Evolutionary conservation across 2,329 filamentous ascomycete genomes (phyloP).

Genomic region (Acrocalymma vagum): DNA sequence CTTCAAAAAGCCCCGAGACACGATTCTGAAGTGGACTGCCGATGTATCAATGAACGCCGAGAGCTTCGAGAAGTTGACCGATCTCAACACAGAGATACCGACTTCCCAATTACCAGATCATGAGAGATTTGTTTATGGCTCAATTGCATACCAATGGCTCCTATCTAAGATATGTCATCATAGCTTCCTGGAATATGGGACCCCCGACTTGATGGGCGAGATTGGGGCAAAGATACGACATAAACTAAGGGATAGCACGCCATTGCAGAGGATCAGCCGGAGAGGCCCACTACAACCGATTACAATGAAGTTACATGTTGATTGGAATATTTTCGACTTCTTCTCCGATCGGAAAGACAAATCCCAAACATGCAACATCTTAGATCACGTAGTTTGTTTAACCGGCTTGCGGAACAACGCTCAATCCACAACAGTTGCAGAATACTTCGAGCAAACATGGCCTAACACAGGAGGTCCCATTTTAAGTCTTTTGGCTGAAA

Average conservation of each 20-base stretch:
- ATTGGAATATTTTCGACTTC: background rate
- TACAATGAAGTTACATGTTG: background rate
- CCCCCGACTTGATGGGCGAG: background rate
- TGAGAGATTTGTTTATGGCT: constrained; percentile 1
- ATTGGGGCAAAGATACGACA: background rate
- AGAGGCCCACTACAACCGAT: background rate
- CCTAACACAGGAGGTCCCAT: background rate
- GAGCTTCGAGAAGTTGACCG: too few species aligned
- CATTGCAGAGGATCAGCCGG: constrained; percentile 1
- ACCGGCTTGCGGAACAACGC: constrained; percentile 2
- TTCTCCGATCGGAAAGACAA: too few species aligned
- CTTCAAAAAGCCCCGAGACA: too few species aligned
- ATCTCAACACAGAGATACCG: too few species aligned
- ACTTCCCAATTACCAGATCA: too few species aligned
- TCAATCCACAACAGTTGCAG: constrained; percentile 2
- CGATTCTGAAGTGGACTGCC: too few species aligned
- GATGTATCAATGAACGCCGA: too few species aligned
- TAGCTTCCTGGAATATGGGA: too few species aligned
- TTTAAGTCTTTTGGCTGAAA: background rate
- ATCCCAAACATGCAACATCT: background rate
- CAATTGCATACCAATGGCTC: too few species aligned
- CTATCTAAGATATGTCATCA: too few species aligned
- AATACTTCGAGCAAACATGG: constrained; percentile 7
- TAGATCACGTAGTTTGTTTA: constrained; percentile 1
- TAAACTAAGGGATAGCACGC: background rate